These are phyloP conservation scores for Neurospora sp. DNA, from an alignment of 2,329 filamentous ascomycete genomes.

Conservation along the genomic window DNA sequence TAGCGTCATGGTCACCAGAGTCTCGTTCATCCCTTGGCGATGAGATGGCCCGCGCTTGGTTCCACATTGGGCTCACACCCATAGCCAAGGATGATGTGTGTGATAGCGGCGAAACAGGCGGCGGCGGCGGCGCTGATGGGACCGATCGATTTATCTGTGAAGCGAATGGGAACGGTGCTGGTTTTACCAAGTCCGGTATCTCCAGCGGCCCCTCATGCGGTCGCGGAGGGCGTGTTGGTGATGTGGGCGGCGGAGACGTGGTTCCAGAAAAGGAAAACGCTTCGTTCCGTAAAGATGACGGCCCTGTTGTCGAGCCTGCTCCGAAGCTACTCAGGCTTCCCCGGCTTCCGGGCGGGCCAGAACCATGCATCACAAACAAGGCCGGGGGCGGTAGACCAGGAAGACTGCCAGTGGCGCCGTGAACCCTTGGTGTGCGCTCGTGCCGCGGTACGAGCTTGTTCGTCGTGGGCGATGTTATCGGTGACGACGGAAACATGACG, in stretches of 20 bases:
- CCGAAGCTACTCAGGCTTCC: constrained; percentile 12
- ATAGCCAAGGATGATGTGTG: constrained; percentile 1
- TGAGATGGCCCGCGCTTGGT: not conserved
- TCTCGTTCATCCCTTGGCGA: not conserved
- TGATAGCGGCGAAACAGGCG: constrained; percentile 10
- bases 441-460: constrained; percentile 27
- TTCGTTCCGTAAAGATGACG: constrained; percentile 8
- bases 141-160: constrained; percentile 37
- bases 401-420: constrained; percentile 7
- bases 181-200: constrained; percentile 25
- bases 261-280: not conserved
- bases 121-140: constrained; percentile 22
- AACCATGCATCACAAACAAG: constrained; percentile 6
- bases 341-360: not conserved
- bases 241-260: constrained; percentile 16
- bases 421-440: constrained; percentile 13
- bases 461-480: constrained; percentile 27
- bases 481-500: constrained; percentile 26
- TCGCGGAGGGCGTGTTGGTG: constrained; percentile 26
- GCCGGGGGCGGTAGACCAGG: not conserved
- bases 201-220: constrained; percentile 27
- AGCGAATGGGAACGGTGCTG: constrained; percentile 24
- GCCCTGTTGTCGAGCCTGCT: constrained; percentile 7
- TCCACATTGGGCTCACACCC: not conserved
- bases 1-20: not conserved